Evolutionary conservation across 2,329 filamentous ascomycete species (phyloP).

Genomic region (Trichoderma gracile): DNA sequence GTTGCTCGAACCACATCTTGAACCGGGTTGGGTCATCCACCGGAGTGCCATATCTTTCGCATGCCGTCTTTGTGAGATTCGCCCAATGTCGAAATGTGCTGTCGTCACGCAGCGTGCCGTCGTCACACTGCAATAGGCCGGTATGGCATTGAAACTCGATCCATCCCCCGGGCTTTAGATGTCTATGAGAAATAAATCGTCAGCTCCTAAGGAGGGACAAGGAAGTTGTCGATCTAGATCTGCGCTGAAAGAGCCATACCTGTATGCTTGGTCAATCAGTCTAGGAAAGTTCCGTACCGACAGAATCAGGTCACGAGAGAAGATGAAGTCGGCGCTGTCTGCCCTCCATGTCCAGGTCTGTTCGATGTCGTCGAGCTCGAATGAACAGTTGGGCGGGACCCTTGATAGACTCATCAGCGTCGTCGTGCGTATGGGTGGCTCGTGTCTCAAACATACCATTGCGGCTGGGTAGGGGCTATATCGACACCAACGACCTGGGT

Average conservation of each 20-base stretch:
- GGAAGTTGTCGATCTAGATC: background rate
- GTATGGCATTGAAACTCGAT: conserved; percentile 38
- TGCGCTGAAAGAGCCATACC: conserved; percentile 27
- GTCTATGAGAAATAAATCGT: conserved; percentile 14
- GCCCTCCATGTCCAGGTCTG: conserved; percentile 42
- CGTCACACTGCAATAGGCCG: conserved; percentile 37
- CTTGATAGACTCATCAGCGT: conserved; percentile 25
- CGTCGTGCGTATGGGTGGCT: background rate
- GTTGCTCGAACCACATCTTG: conserved; percentile 44
- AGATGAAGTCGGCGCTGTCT: conserved; percentile 40
- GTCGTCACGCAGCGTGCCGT: conserved; percentile 36
- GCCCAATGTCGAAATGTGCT: conserved; percentile 32
- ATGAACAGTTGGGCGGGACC: conserved; percentile 42
- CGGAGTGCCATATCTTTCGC: conserved; percentile 35
- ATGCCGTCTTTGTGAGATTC: conserved; percentile 33
- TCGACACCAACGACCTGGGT: conserved; percentile 33
- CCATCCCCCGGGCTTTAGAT: conserved; percentile 40
- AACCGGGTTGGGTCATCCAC: conserved; percentile 34
- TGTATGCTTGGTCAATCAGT: conserved; percentile 40
- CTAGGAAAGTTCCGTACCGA: conserved; percentile 37
- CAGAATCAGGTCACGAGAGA: conserved; percentile 36
- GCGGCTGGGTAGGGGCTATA: conserved; percentile 32
- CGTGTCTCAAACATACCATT: conserved; percentile 27
- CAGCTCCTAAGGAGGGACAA: background rate
- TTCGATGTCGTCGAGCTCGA: conserved; percentile 43